A percentile compares a stretch with the other conserved stretches of the same genome.
Evolutionary conservation across 2,329 filamentous ascomycete genomes (phyloP).

Genomic region (Cryphonectria japonica): DNA sequence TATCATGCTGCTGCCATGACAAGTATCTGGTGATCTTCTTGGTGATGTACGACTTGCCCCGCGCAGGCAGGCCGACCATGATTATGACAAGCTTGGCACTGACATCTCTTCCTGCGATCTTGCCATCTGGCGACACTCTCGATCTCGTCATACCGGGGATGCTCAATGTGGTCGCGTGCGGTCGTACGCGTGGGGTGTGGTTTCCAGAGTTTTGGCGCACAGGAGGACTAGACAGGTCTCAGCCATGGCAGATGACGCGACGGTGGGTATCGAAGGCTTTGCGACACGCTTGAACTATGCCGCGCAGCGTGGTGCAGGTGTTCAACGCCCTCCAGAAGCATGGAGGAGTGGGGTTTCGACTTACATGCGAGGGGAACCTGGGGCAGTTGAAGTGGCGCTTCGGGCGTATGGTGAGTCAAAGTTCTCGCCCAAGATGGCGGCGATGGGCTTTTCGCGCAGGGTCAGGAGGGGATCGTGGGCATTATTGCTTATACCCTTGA

Average conservation of each 20-base stretch:
- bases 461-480: constrained; percentile 38
- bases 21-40: constrained; percentile 96
- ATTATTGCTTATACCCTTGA: constrained; percentile 48
- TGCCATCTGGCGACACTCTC: constrained; percentile 91
- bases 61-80: constrained; percentile 94
- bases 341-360: constrained; percentile 33
- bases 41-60: constrained; percentile 98
- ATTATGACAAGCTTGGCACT: constrained; percentile 96
- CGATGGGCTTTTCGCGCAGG: constrained; percentile 38
- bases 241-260: constrained; percentile 30
- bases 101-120: constrained; percentile 91
- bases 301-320: neutral
- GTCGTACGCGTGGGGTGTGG: constrained; percentile 76
- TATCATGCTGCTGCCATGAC: constrained; percentile 97
- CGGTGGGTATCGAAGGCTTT: constrained; percentile 14
- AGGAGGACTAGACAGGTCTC: constrained; percentile 56
- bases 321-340: neutral
- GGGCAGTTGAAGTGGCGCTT: constrained; percentile 62
- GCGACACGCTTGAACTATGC: neutral
- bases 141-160: constrained; percentile 96
- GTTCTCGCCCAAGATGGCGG: constrained; percentile 40
- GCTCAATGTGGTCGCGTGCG: constrained; percentile 91
- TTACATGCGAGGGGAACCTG: constrained; percentile 62
- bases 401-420: constrained; percentile 60
- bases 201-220: constrained; percentile 74